Evolutionary conservation across 257 asterid species (phyloP), one percentile per base, ranked within the genome.

Genomic region (Solanum paucissectum): DNA sequence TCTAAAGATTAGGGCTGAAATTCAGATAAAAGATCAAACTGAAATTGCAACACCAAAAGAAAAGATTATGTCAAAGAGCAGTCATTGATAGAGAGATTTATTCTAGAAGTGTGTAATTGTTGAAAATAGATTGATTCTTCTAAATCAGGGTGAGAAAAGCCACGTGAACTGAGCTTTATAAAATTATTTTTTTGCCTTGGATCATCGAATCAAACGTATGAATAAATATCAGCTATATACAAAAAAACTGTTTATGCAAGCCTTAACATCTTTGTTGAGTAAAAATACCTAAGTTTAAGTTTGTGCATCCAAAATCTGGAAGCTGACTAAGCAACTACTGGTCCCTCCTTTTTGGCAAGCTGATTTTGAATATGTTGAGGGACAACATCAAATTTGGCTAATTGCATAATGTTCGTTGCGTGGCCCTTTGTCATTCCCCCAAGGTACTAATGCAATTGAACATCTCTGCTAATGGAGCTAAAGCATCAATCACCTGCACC

Each of bases 391-490:
- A 95, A 97, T 83, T 95, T 95, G 84, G 98, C 98, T 90, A 95
- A 89, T 87, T 95, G 99, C 99, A 97, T 95, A 2, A 95, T 92
- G 93, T 95, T 92, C 14, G 99, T 95, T 71, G 99, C 99, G 12
- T 98, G 95, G 4, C 99, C 99, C 87, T 97, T 97, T 34, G 99
- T 95, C 99, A 93, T 95, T 87, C 98, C 98, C 77, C 99, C 29
- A 97, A 92, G 32, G 95, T 95, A 84, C 99, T 97, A 40, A 97
- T 99, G 12, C 96, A 97, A 89, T 93, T 98, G 92, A 97, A 97
- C 99, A 97, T 97, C 95, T 95, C 99, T 10, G 99, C 99, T 5
- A 95, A 93, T n/a, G 99, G 99, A 90, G 95, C 99, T 87, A 93
- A 83, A 10, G 99, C 93, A 91, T 95, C 98, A 38, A 97, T 99